These are phyloP conservation scores for Microstegium vimineum DNA, from an alignment of 176 grass and related monocot genomes.

Conservation along the genomic window DNA sequence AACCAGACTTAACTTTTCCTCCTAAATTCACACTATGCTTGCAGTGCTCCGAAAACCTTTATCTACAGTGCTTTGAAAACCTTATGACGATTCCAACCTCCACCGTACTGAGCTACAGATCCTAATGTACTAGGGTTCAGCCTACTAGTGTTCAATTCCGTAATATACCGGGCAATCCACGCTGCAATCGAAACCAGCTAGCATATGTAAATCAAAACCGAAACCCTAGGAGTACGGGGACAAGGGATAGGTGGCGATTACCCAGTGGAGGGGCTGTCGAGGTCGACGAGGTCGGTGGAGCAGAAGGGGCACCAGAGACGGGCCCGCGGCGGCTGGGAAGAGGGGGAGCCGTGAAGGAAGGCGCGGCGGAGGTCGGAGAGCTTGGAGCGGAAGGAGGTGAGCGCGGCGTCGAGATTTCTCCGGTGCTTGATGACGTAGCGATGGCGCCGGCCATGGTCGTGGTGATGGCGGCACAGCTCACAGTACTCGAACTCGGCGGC, in stretches of 20 bases:
- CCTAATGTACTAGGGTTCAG: neutral
- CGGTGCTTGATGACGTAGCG: constrained; percentile 56
- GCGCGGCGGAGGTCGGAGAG: constrained; percentile 55
- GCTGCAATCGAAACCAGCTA: neutral
- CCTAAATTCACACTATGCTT: neutral
- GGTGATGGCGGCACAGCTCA: constrained; percentile 70
- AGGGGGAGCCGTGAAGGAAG: constrained; percentile 32
- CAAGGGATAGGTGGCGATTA: constrained; percentile 14
- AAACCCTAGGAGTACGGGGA: constrained; percentile 16
- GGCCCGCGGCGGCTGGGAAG: constrained; percentile 4
- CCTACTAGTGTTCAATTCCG: neutral
- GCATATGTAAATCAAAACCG: neutral
- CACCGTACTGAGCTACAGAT: neutral
- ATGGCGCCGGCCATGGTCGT: constrained; percentile 78
- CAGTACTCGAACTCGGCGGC: constrained; percentile 50
- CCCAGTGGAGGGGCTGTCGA: constrained; percentile 53
- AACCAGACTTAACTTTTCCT: neutral
- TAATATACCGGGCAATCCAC: neutral
- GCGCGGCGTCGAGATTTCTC: constrained; percentile 33
- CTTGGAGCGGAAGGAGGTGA: constrained; percentile 67
- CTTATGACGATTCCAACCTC: neutral
- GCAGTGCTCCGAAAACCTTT: neutral
- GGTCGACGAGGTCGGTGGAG: constrained; percentile 46
- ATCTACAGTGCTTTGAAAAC: neutral
- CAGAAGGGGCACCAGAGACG: constrained; percentile 78